phyloP scores from a whole-genome alignment of 2,329 filamentous ascomycete genomes.

The Xylariaceae sp. region DNA sequence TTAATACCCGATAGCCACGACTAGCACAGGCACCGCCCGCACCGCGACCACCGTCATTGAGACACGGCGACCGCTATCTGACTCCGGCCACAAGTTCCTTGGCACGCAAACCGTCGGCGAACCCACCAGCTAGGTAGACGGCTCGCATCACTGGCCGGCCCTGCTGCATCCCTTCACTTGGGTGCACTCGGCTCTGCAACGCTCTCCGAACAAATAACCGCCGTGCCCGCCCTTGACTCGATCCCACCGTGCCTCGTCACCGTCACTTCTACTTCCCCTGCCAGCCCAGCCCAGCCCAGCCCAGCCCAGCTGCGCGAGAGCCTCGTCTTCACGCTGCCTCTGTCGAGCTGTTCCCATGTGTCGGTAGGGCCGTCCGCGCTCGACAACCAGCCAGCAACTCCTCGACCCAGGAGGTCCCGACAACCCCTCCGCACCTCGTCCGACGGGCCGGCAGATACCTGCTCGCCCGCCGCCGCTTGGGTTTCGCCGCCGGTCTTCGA shows the following conservation, averaged over 20 bases:
- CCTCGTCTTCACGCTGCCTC: neutral
- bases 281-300: neutral
- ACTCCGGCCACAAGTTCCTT: neutral
- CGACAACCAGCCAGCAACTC: no score
- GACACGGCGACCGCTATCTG: no score
- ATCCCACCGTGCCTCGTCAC: neutral
- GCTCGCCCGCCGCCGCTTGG: neutral
- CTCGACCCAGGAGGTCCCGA: no score
- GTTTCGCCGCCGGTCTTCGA: neutral
- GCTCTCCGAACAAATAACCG: neutral
- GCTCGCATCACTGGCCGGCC: neutral
- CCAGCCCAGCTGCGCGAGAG: neutral
- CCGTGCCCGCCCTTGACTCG: neutral
- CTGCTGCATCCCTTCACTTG: neutral
- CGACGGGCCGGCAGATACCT: no score
- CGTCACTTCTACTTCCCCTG: neutral
- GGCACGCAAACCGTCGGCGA: neutral
- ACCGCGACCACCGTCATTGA: neutral
- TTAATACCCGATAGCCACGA: no score
- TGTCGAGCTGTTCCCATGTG: neutral
- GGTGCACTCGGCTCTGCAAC: no score
- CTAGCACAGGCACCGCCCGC: neutral
- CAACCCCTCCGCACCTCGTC: no score
- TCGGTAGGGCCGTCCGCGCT: no score
- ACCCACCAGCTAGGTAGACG: neutral